A percentile compares a stretch with the other conserved stretches of the same genome.
phyloP scores from a whole-genome alignment of 1,284 basidiomycete species.

The Naganishia liquefaciens region DNA sequence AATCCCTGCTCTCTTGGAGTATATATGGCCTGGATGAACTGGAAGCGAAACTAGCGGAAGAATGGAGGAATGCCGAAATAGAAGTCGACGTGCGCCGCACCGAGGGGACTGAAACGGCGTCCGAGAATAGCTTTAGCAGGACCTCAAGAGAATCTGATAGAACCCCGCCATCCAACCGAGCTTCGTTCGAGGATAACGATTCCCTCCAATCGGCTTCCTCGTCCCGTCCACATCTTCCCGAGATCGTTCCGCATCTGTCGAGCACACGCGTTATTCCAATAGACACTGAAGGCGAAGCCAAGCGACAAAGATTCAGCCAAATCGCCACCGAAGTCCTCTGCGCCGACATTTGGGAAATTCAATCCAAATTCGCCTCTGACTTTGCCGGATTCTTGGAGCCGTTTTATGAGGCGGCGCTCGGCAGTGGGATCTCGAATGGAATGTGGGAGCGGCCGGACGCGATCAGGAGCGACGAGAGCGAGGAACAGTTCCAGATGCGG shows the following conservation, averaged over 20 bases:
- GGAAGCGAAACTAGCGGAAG: conserved; percentile 43
- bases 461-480: background rate
- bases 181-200: background rate
- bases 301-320: conserved; percentile 74
- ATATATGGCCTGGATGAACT: conserved; percentile 51
- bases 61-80: conserved; percentile 16
- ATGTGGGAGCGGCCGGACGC: conserved; percentile 27
- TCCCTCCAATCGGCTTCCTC: background rate
- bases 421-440: conserved; percentile 23
- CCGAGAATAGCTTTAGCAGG: background rate
- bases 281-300: conserved; percentile 28
- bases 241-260: conserved; percentile 13
- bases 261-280: conserved; percentile 5
- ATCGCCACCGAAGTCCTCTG: conserved; percentile 94
- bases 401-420: conserved; percentile 77
- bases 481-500: conserved; percentile 17
- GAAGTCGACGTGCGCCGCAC: background rate
- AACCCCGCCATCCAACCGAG: background rate
- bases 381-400: conserved; percentile 63
- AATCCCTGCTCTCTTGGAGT: conserved; percentile 50
- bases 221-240: conserved; percentile 6
- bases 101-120: background rate
- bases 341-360: conserved; percentile 91
- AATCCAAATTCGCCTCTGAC: conserved; percentile 80
- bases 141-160: background rate